A percentile compares a stretch with the other conserved stretches of the same genome.
Evolutionary conservation across 2,329 filamentous ascomycete genomes (phyloP).

Genomic region (Calonectria leucothoes): DNA sequence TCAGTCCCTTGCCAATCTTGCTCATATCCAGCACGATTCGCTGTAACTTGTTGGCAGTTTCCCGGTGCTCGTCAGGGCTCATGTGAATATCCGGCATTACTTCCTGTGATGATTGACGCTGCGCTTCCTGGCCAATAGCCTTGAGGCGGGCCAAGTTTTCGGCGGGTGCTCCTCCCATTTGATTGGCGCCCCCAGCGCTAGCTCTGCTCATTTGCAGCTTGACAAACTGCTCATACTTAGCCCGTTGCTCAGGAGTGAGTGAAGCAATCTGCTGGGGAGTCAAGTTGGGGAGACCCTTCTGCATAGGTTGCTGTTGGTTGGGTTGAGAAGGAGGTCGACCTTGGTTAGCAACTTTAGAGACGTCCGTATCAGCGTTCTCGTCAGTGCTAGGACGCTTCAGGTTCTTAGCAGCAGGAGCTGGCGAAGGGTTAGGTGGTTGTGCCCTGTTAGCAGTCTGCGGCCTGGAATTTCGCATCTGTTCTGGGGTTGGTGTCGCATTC

Average conservation of each 20-base stretch:
- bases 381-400: conserved; percentile 64
- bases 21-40: conserved; percentile 55
- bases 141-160: conserved; percentile 49
- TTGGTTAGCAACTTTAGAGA: conserved; percentile 32
- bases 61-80: conserved; percentile 56
- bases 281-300: conserved; percentile 38
- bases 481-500: conserved; percentile 41
- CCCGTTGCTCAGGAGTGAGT: conserved; percentile 58
- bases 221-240: conserved; percentile 55
- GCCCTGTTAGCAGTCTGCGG: conserved; percentile 47
- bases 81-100: conserved; percentile 59
- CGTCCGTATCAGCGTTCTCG: conserved; percentile 50
- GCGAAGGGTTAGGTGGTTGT: conserved; percentile 51
- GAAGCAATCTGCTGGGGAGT: conserved; percentile 51
- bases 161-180: conserved; percentile 30
- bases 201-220: conserved; percentile 45
- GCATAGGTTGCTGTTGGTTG: conserved; percentile 28
- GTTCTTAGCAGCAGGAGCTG: conserved; percentile 55
- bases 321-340: conserved; percentile 41
- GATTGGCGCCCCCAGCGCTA: conserved; percentile 22
- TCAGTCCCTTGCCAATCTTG: conserved; percentile 57
- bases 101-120: conserved; percentile 52
- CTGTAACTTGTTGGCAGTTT: conserved; percentile 57
- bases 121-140: conserved; percentile 54
- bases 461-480: conserved; percentile 39